Evolutionary conservation across 139 green algal species (phyloP).

Genomic region (Picochlorum costavermella): DNA sequence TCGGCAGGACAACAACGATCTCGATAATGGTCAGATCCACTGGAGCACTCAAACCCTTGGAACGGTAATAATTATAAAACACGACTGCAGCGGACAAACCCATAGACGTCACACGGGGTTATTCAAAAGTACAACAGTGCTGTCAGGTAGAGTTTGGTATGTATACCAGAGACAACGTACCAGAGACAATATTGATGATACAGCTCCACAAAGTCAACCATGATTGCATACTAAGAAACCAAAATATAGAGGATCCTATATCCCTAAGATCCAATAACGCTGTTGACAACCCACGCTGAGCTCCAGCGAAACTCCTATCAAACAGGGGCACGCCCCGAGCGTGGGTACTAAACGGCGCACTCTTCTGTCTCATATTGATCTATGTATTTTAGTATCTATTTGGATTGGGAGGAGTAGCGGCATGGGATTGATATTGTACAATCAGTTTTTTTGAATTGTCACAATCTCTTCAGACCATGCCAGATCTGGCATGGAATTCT

Average conservation of each 20-base stretch:
- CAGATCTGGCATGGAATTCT: too few relatives aligned
- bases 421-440: too few relatives aligned
- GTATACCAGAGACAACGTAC: background rate
- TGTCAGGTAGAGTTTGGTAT: background rate
- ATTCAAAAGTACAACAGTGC: background rate
- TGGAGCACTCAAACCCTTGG: constrained; percentile 4
- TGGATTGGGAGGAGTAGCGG: too few relatives aligned
- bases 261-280: constrained; percentile 27
- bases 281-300: constrained; percentile 10
- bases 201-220: constrained; percentile 22
- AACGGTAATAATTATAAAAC: constrained; percentile 35
- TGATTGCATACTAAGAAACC: constrained; percentile 26
- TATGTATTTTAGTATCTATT: too few relatives aligned
- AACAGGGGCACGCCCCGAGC: constrained; percentile 28
- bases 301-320: constrained; percentile 13
- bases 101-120: background rate
- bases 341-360: constrained; percentile 16
- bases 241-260: constrained; percentile 22
- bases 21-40: constrained; percentile 35
- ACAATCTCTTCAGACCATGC: too few relatives aligned
- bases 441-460: too few relatives aligned
- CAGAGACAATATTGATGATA: constrained; percentile 24
- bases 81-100: constrained; percentile 13
- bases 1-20: constrained; percentile 27
- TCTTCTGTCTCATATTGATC: background rate